Base-by-base conservation (phyloP, 805 yeast genomes). In the Suhomyces emberorum region DNA sequence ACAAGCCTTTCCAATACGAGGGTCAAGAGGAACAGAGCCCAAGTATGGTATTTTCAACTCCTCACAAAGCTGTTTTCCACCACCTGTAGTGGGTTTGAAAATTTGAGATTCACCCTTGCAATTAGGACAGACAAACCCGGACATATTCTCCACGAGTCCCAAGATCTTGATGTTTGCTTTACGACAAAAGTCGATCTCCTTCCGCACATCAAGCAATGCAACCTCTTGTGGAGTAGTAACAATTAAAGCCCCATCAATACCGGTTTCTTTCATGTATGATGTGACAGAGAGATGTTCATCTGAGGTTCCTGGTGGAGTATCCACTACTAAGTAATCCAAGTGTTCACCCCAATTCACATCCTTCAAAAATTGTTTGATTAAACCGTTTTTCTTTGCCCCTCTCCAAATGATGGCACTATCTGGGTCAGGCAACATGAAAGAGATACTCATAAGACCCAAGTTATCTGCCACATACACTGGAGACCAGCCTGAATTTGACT, bases 191-290 rank as follows among this genome's bases (percentile, higher is more conserved):
- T 91, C 95, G 15, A 93, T 86, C 55, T 93, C 98, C 60, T 93
- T 93, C 38, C 99, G 70, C 4, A 93, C 99, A 55, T 93, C 99
- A 30, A 93, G 63, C 27, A 93, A 65, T 0, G 98, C 95, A 15
- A 91, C 98, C 58, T 93, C 99, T 61, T 93, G 99, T 0, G 99
- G 98, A 0, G 98, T 93, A 0, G 98, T 91, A 23, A 93, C 93
- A 2, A 93, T 74, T 20, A 93, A 69, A 0, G 98, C 98, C 1
- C 99, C 99, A 56, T 91, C 97, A 2, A 93, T 80, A 0, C 96
- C 96, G 4, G 83, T 79, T 23, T 87, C 95, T 51, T 86, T 84
- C 74, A 93, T 67, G 54, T 86, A 89, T 34, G 85, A 81, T 21
- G 89, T 86, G 21, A 93, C 89, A 6, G 95, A 81, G 28, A 93